phyloP scores from a whole-genome alignment of 179 eudicot genomes.

The Patellifolia procumbens region DNA sequence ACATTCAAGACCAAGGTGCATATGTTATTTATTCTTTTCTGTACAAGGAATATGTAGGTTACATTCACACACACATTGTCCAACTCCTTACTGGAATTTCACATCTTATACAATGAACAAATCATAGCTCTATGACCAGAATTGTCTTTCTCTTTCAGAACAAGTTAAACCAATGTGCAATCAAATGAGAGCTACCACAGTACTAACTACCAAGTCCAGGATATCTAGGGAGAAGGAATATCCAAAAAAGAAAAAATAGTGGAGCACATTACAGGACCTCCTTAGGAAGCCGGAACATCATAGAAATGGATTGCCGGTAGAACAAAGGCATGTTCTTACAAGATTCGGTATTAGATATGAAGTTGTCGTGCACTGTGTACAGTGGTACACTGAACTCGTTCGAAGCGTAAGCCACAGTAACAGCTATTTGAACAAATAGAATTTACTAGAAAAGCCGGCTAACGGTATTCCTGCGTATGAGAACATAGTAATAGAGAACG shows the following conservation, averaged over 20 bases:
- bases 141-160: neutral
- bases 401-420: too few relatives aligned
- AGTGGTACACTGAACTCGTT: too few relatives aligned
- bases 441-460: too few relatives aligned
- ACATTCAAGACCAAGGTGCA: neutral
- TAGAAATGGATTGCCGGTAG: too few relatives aligned
- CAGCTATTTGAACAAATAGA: too few relatives aligned
- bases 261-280: neutral
- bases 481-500: too few relatives aligned
- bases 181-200: neutral
- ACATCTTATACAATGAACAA: neutral
- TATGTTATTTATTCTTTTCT: neutral
- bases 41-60: neutral
- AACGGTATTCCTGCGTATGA: too few relatives aligned
- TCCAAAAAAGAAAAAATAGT: neutral
- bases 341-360: too few relatives aligned
- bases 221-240: neutral
- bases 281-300: neutral
- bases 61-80: neutral
- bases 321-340: too few relatives aligned
- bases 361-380: too few relatives aligned
- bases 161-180: neutral
- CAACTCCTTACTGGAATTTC: neutral
- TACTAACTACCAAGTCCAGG: neutral
- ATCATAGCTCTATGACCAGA: neutral